Percentiles rank a stretch among this genome's conserved stretches.
Conservation (phyloP, 352 stramenopile species). For the Aphanomyces invadans region DNA sequence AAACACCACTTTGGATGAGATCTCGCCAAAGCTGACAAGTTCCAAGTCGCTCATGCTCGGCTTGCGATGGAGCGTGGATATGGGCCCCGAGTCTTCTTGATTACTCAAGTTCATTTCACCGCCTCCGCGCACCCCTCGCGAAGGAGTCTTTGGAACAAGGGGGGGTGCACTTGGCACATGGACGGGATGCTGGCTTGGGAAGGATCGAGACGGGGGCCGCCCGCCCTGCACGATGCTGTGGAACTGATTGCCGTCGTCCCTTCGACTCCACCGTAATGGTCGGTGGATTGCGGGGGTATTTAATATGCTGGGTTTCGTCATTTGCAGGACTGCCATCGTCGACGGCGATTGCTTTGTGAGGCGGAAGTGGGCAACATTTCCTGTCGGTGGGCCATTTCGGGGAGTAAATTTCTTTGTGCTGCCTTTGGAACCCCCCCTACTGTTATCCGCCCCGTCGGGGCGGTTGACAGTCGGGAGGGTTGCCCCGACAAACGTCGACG, state of each 20-base stretch:
- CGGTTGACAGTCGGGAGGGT: background rate
- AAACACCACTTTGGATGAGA: slow-evolving; percentile 9
- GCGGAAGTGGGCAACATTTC: background rate
- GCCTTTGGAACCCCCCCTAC: background rate
- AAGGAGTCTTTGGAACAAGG: no score
- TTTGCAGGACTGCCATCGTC: background rate
- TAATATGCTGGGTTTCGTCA: slow-evolving; percentile 8
- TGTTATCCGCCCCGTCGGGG: background rate
- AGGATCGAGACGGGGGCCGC: background rate
- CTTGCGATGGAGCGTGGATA: background rate
- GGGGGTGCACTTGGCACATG: no score
- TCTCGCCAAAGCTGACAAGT: background rate
- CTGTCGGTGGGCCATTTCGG: background rate
- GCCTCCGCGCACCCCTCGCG: no score
- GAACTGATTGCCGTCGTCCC: background rate
- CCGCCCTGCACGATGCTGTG: slow-evolving; percentile 2
- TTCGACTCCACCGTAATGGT: background rate
- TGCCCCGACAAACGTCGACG: background rate
- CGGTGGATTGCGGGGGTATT: background rate
- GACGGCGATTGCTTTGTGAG: background rate
- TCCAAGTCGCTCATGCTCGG: slow-evolving; percentile 9
- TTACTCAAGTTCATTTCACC: background rate
- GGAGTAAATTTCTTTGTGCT: background rate
- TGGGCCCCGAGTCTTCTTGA: background rate
- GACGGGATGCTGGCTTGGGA: background rate